Conservation (phyloP, 2,329 filamentous ascomycete species). For the Paramyrothecium roridum region DNA sequence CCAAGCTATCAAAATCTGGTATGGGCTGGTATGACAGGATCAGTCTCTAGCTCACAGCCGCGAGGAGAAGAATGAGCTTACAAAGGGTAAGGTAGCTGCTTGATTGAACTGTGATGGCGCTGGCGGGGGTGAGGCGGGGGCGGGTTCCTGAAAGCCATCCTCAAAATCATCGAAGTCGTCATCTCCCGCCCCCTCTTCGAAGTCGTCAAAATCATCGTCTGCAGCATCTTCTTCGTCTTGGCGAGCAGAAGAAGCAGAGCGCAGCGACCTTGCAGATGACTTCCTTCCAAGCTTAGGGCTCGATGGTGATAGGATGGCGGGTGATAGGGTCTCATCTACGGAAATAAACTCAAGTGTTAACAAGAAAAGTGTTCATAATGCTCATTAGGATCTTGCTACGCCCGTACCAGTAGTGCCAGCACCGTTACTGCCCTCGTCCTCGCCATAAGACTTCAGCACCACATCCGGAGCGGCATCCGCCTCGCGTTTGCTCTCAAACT, state of each 20-base stretch:
- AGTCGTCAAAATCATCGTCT: conserved; percentile 60
- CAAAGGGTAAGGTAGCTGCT: conserved; percentile 39
- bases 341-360: conserved; percentile 19
- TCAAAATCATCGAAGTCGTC: conserved; percentile 69
- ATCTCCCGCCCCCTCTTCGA: conserved; percentile 55
- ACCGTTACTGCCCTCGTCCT: conserved; percentile 25
- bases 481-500: conserved; percentile 41
- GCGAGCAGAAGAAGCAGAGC: conserved; percentile 8
- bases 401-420: conserved; percentile 24
- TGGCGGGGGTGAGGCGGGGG: conserved; percentile 20
- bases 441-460: conserved; percentile 43
- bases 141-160: conserved; percentile 60
- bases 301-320: conserved; percentile 22
- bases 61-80: conserved; percentile 24
- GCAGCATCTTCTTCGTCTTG: conserved; percentile 31
- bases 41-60: conserved; percentile 2
- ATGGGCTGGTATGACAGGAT: conserved; percentile 49
- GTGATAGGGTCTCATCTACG: conserved; percentile 20
- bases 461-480: conserved; percentile 53
- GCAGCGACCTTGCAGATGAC: conserved; percentile 18
- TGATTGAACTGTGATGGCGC: conserved; percentile 29
- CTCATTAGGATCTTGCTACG: conserved; percentile 14
- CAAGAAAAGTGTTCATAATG: conserved; percentile 9
- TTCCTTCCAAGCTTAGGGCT: conserved; percentile 20
- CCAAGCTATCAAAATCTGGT: conserved; percentile 63